phyloP scores from a whole-genome alignment of 2,329 filamentous ascomycete species.

The Geosmithia putterillii region DNA sequence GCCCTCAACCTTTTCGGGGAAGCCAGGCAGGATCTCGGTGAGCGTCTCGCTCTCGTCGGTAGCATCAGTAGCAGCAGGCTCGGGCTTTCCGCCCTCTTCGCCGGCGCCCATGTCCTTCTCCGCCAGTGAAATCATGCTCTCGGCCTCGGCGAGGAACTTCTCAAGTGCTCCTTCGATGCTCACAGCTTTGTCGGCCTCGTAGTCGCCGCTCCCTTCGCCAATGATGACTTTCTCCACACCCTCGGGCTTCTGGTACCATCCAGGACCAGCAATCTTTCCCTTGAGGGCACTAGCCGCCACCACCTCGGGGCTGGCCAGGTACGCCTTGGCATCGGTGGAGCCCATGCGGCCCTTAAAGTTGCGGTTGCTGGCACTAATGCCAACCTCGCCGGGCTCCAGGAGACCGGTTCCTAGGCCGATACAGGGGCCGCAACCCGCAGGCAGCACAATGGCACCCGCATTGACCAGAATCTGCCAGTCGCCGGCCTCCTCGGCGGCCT shows the following conservation, averaged over 20 bases:
- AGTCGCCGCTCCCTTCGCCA: constrained; percentile 59
- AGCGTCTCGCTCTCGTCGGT: not conserved
- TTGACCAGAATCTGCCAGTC: constrained; percentile 77
- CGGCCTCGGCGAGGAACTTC: constrained; percentile 56
- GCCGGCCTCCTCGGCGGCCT: constrained; percentile 63
- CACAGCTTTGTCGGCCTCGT: constrained; percentile 50
- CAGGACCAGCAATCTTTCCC: constrained; percentile 63
- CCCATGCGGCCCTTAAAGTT: constrained; percentile 94
- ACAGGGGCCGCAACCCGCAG: constrained; percentile 69
- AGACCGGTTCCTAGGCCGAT: constrained; percentile 69
- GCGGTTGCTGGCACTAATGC: constrained; percentile 72
- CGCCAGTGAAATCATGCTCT: constrained; percentile 38
- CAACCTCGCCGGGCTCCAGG: constrained; percentile 74
- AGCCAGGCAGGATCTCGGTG: constrained; percentile 58
- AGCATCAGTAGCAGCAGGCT: constrained; percentile 1
- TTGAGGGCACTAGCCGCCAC: constrained; percentile 78
- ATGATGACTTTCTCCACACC: constrained; percentile 54
- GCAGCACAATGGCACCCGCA: constrained; percentile 62
- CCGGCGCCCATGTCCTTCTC: constrained; percentile 7
- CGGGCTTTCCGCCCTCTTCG: constrained; percentile 13
- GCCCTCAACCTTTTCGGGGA: constrained; percentile 70
- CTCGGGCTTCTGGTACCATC: constrained; percentile 63
- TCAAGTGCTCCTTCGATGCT: constrained; percentile 60
- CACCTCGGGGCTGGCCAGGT: constrained; percentile 79
- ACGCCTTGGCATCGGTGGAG: constrained; percentile 51